Evolutionary conservation across 2,329 filamentous ascomycete species (phyloP).

Genomic region (Botrytis sinoallii): DNA sequence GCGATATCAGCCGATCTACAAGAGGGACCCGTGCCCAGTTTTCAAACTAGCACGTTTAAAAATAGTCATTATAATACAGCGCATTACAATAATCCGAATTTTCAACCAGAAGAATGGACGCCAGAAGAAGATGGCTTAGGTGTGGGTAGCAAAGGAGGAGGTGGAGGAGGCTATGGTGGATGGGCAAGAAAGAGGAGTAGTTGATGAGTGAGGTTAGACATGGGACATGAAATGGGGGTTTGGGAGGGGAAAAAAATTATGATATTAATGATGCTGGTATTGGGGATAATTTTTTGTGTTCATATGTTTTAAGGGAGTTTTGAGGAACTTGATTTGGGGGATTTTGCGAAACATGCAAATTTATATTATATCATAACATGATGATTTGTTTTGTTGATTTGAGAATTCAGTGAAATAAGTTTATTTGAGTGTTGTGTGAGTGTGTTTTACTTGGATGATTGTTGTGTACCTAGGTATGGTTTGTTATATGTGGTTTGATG

Average conservation of each 20-base stretch:
- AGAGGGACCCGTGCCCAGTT: slow-evolving; percentile 31
- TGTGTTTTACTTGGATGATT: neutral
- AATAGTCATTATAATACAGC: slow-evolving; percentile 65
- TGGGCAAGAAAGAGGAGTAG: slow-evolving; percentile 18
- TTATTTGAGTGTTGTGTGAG: neutral
- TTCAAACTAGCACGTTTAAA: slow-evolving; percentile 57
- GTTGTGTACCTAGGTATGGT: too few relatives aligned
- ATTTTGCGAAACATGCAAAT: neutral
- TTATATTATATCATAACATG: neutral
- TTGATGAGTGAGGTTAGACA: neutral
- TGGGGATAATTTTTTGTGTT: slow-evolving; percentile 1
- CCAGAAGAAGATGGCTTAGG: slow-evolving; percentile 36
- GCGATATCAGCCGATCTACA: slow-evolving; percentile 35
- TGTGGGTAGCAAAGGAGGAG: neutral
- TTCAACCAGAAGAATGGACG: slow-evolving; percentile 53
- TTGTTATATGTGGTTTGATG: neutral
- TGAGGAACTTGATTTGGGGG: neutral
- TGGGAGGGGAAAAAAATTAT: neutral
- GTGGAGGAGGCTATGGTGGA: slow-evolving; percentile 5
- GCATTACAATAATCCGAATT: slow-evolving; percentile 64
- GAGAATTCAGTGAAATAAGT: neutral
- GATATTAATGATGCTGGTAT: slow-evolving; percentile 5
- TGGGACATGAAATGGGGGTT: neutral
- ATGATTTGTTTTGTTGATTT: neutral
- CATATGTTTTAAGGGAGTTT: neutral